Evolutionary conservation across 1,284 basidiomycete genomes (phyloP).

Genomic region (Tilletia setariae): DNA sequence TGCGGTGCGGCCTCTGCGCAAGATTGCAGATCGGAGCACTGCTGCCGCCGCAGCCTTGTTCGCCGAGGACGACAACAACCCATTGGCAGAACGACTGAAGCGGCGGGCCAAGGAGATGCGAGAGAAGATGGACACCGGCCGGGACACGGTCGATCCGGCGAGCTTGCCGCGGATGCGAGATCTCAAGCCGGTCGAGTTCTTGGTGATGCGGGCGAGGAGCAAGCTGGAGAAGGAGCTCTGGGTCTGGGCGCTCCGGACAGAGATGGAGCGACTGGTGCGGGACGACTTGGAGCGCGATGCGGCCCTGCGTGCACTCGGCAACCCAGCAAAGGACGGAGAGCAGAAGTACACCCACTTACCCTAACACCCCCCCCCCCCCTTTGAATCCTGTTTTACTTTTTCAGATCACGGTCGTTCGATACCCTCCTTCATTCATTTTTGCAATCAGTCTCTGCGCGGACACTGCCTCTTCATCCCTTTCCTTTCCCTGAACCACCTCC

Average conservation of each 20-base stretch:
- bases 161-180: conserved; percentile 63
- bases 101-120: background rate
- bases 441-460: background rate
- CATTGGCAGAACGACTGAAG: background rate
- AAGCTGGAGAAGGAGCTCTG: conserved; percentile 77
- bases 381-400: background rate
- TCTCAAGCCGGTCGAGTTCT: conserved; percentile 61
- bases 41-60: conserved; percentile 5
- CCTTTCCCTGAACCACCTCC: too few species aligned
- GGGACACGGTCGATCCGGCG: conserved; percentile 18
- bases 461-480: too few species aligned
- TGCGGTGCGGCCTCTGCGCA: background rate
- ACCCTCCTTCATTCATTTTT: background rate
- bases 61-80: background rate
- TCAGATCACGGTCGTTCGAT: background rate
- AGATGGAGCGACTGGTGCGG: conserved; percentile 69
- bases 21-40: background rate
- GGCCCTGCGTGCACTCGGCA: conserved; percentile 40
- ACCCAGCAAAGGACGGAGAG: conserved; percentile 25
- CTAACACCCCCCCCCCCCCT: background rate
- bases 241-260: conserved; percentile 78
- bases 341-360: background rate
- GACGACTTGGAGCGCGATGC: conserved; percentile 48
- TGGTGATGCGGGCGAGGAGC: conserved; percentile 71
- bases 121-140: background rate